Base-by-base conservation (phyloP, 192 early-diverging fungal species). In the Coemansia sp. region DNA sequence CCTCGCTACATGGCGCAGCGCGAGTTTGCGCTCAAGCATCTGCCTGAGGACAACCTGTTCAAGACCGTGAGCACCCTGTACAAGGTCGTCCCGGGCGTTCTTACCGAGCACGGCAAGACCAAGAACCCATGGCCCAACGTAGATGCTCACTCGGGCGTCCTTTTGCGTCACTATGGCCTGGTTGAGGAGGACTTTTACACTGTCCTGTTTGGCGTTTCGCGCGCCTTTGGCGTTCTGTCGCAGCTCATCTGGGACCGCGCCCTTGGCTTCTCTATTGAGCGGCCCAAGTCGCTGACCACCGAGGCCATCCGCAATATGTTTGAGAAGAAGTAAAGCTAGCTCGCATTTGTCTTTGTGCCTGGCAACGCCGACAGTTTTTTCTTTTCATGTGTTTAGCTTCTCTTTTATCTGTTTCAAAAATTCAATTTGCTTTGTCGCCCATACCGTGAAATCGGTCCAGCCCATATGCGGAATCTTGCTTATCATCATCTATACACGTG, bases 71-170 rank as follows among this genome's bases (percentile, higher is more conserved):
- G 89, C 81, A 87, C 95, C 67, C 74, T 99, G 64, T 99, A 97
- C 91, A 95, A 94, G 86, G 93, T 99, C 57, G 93, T 91, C 17
- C 97, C 97, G 11, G 91, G 89, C 58, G 92, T 97, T 52, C 85
- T 99, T 42, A 93, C 89, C 60, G 93, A 99, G 86, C 97, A 99
- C 84, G 97, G 97, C 68, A 99, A 97, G 90, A 97, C 94, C 88
- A 97, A 96, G 91, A 99, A 99, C 91, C 97, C 97, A 63, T 99
- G 92, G 92, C 97, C 97, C 82, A 99, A 99, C 82, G 95, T 99
- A 42, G 97, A 99, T 76, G 95, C 95, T 51, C 97, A 99, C 91
- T 93, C 90, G 56, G 97, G 97, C 81, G 94, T 96, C 69, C 89
- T 99, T 19, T 87, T 99, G 64, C 90, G 93, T 71, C 92, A 96